Evolutionary conservation across 1,139 yeast genomes (phyloP).

Genomic region (Meyerozyma sp.): DNA sequence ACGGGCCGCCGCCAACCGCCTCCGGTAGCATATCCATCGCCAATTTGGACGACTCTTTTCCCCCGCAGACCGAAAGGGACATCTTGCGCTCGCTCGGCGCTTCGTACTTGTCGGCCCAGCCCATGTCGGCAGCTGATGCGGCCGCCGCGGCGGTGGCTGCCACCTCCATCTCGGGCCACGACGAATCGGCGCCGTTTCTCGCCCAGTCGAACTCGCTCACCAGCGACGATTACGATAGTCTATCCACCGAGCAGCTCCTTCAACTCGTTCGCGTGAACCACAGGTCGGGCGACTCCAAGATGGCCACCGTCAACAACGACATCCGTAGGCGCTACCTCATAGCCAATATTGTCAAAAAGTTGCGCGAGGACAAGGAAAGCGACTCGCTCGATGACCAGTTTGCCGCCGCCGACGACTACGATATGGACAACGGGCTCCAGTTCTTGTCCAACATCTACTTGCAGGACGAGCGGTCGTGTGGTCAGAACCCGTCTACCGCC

Average conservation of each 20-base stretch:
- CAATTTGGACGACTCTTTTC: background rate
- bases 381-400: constrained; percentile 32
- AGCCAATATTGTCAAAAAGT: constrained; percentile 31
- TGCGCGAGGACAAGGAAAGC: constrained; percentile 33
- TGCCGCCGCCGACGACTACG: constrained; percentile 29
- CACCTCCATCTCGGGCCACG: background rate
- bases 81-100: background rate
- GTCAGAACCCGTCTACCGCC: constrained; percentile 16
- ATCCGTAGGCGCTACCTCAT: constrained; percentile 33
- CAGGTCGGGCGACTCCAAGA: constrained; percentile 1
- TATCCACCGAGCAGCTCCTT: constrained; percentile 34
- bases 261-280: constrained; percentile 21
- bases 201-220: constrained; percentile 14
- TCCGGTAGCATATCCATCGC: background rate
- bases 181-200: background rate
- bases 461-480: constrained; percentile 30
- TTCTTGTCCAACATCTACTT: constrained; percentile 39
- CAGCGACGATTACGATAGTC: constrained; percentile 36
- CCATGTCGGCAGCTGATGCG: background rate
- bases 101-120: background rate
- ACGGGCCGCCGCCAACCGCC: background rate
- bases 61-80: background rate
- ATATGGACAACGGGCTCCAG: constrained; percentile 41
- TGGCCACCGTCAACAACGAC: constrained; percentile 20
- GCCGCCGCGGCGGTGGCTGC: constrained; percentile 2